Base-by-base conservation (phyloP, 2,329 filamentous ascomycete genomes). In the Epichloe scottii region DNA sequence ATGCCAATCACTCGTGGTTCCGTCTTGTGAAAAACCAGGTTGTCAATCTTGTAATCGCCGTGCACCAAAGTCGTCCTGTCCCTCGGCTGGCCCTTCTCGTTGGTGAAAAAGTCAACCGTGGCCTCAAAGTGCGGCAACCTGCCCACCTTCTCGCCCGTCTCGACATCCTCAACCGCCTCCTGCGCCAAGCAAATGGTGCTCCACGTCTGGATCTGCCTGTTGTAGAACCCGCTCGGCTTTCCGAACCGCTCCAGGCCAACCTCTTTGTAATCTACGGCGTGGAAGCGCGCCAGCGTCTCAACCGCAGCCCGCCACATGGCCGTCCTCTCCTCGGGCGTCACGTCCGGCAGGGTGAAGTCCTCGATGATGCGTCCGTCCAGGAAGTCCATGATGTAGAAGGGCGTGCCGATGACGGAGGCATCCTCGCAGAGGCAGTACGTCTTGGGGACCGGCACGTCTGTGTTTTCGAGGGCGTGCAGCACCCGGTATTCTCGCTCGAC, bases 341-440 rank as follows among this genome's bases (percentile, higher is more conserved):
- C 79, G 12, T 74, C 84, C 2, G 89, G 90, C 64, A 97, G 83
- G 34, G 84, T 74, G 42, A 89, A 85, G 68, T 97, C 89, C 62
- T 91, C 87, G 63, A 97, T 88, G 69, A 96, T 95, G 62, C 93
- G 84, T 19, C 93, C 93, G 63, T 95, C 86, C 54, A 97, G 76
- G 66, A 93, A 97, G 66, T 89, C 84, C 93, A 98, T 97, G 63
- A 97, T 84, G 71, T 98, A 97, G 68, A 97, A 98, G 5, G 89
- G 80, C 7, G 90, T 97, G 51, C 90, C 93, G 56, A 97, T 75
- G 38, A 97, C 75, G 52, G 68, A 71, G 40, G 75, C 72, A 69
- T 97, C 90, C 67, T 94, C 85, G 70, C 93, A 98, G 17, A 97
- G 78, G 61, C 84, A 85, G 66, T 89, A 85, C 11, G 88, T 81